These are phyloP conservation scores for Cryoendolithus antarcticus DNA, from an alignment of 2,329 filamentous ascomycete species.

Conservation along the genomic window DNA sequence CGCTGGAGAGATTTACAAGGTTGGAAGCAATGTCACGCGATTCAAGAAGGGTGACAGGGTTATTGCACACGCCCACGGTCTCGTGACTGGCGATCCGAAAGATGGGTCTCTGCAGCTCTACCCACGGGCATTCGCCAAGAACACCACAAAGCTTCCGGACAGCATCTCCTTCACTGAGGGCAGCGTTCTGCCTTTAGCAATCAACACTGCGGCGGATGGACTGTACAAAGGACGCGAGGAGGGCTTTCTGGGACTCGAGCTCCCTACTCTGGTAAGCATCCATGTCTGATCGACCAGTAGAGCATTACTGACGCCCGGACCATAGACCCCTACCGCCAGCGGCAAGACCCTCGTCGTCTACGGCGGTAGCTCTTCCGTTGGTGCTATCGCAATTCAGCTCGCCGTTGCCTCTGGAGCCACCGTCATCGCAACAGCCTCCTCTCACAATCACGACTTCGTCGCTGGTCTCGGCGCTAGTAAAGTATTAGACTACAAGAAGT, in stretches of 20 bases:
- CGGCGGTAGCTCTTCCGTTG: conserved; percentile 26
- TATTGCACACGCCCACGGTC: conserved; percentile 11
- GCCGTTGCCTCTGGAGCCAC: conserved; percentile 24
- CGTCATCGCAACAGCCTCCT: conserved; percentile 22
- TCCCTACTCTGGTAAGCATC: conserved; percentile 18
- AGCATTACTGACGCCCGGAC: too few species aligned
- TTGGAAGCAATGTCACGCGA: conserved; percentile 21
- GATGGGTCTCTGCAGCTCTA: conserved; percentile 25
- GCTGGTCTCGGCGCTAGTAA: conserved; percentile 8
- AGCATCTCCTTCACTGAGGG: conserved; percentile 27
- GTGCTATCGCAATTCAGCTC: conserved; percentile 22
- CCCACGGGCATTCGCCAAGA: conserved; percentile 17
- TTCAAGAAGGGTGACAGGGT: conserved; percentile 27
- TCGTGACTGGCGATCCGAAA: conserved; percentile 13
- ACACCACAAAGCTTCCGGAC: conserved; percentile 27
- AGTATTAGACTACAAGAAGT: conserved; percentile 6
- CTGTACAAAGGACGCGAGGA: conserved; percentile 27
- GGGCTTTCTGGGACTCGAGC: conserved; percentile 26
- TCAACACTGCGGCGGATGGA: conserved; percentile 32
- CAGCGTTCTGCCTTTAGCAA: conserved; percentile 31
- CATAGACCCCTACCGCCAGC: conserved; percentile 14
- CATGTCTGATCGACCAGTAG: too few species aligned
- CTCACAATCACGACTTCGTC: conserved; percentile 22
- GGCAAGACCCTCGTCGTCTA: conserved; percentile 29
- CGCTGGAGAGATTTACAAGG: conserved; percentile 25